A percentile compares a stretch with the other conserved stretches of the same genome.
Evolutionary conservation across 257 asterid species (phyloP).

Genomic region (Nicotiana obtusifolia): DNA sequence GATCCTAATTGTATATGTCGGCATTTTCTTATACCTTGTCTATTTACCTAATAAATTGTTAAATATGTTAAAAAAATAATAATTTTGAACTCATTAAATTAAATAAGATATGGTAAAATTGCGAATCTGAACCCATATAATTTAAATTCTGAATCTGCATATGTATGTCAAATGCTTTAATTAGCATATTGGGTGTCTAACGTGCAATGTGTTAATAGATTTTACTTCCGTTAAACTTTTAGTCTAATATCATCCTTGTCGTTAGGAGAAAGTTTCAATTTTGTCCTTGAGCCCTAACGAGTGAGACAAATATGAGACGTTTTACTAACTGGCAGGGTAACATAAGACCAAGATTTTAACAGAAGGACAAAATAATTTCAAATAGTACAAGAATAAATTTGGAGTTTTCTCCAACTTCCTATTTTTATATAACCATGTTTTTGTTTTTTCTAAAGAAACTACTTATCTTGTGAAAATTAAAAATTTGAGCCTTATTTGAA

Average conservation of each 20-base stretch:
- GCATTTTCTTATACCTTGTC: no score
- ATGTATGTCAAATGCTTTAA: no score
- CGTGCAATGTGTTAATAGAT: no score
- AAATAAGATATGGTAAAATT: no score
- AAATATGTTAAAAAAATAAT: no score
- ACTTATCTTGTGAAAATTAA: neutral
- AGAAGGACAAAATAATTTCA: neutral
- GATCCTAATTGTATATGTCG: no score
- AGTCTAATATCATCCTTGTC: neutral
- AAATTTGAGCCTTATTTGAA: no score
- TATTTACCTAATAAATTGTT: no score
- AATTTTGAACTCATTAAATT: no score
- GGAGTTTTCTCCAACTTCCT: neutral
- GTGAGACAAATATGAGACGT: neutral
- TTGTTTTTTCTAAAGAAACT: neutral
- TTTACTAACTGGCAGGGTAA: neutral
- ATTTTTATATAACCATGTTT: neutral
- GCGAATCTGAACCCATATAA: no score
- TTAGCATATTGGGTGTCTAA: no score
- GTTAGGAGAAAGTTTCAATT: neutral
- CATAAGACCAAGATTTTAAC: neutral
- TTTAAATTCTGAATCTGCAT: no score
- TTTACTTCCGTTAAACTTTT: neutral
- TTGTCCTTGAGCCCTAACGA: neutral
- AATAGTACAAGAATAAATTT: neutral